Percentiles rank a stretch among this genome's conserved stretches.
Evolutionary conservation across 192 early-diverging fungal species (phyloP).

Genomic region (Funneliformis geosporum): DNA sequence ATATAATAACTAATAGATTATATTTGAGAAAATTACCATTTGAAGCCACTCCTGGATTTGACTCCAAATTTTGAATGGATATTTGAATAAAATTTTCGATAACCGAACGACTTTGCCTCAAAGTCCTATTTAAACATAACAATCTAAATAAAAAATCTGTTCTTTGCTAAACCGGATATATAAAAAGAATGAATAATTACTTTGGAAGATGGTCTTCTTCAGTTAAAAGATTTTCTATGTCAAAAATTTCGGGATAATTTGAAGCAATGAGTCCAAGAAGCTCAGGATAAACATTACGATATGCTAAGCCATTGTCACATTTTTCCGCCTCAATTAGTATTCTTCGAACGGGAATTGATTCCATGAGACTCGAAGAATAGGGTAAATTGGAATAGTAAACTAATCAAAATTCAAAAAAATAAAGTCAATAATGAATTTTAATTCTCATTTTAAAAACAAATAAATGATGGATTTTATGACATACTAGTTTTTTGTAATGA

Average conservation of each 20-base stretch:
- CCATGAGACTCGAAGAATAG: constrained; percentile 36
- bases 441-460: neutral
- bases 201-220: constrained; percentile 29
- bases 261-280: constrained; percentile 37
- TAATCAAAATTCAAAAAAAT: constrained; percentile 7
- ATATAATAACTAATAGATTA: neutral
- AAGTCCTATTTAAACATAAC: neutral
- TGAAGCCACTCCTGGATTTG: neutral
- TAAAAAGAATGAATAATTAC: neutral
- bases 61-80: neutral
- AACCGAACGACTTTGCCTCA: neutral
- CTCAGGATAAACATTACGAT: constrained; percentile 43
- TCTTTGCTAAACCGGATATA: neutral
- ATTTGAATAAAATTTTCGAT: neutral
- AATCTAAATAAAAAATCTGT: neutral
- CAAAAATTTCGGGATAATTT: constrained; percentile 44
- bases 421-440: neutral
- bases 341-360: constrained; percentile 37
- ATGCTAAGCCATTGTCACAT: constrained; percentile 31
- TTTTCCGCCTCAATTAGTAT: constrained; percentile 38
- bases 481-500: neutral
- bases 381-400: constrained; percentile 23
- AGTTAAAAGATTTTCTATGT: constrained; percentile 38
- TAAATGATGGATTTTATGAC: neutral
- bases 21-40: neutral